Base-by-base conservation (phyloP, 176 grass and related monocot genomes). In the Oropetium thomaeum region DNA sequence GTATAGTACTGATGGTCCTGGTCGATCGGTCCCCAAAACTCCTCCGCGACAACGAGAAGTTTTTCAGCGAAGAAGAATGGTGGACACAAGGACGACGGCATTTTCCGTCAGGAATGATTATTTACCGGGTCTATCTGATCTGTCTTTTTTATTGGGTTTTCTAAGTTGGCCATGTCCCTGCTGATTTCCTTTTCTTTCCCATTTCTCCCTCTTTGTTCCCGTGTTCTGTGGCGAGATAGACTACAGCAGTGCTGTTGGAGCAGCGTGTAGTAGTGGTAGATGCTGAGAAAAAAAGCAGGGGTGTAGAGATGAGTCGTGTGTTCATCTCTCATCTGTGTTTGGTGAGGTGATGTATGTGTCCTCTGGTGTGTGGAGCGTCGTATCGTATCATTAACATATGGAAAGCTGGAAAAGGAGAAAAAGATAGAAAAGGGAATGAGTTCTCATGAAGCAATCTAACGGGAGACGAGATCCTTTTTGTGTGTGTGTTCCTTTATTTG, bases 381-480 rank as follows among this genome's bases (percentile, higher is more conserved):
- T 85, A 82, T 79, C 72, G 77, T 86, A 82, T 76, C 76, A 80
- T 86, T 70, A 89, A 83, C 92, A 92, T 78, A 85, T 87, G 86
- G 74, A 89, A 92, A 92, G 84, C 65, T 74, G 92, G 76, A 96
- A 89, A 89, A 96, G 78, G 71, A 81, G 71, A 76, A 59, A 52
- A 81, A 57, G 81, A 79, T 57, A 80, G 70, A 76, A 76, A 82
- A 81, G 73, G 81, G 81, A 79, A 87, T 92, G 89, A 87, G 89
- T 87, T 87, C 31, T 81, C 43, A 29, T 78, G 87, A 92, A 92
- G 89, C 76, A 85, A 92, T 85, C 76, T 78, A 68, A 58, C 74
- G 31, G 31, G 23, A 63, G 75, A 62, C 4, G 63, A 69, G 42
- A 55, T 61, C 81, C 65, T 78, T 78, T 87, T 48, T 76, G 77